Conservation (phyloP, 768 basidiomycete genomes). For the Ephemerocybe angulata region DNA sequence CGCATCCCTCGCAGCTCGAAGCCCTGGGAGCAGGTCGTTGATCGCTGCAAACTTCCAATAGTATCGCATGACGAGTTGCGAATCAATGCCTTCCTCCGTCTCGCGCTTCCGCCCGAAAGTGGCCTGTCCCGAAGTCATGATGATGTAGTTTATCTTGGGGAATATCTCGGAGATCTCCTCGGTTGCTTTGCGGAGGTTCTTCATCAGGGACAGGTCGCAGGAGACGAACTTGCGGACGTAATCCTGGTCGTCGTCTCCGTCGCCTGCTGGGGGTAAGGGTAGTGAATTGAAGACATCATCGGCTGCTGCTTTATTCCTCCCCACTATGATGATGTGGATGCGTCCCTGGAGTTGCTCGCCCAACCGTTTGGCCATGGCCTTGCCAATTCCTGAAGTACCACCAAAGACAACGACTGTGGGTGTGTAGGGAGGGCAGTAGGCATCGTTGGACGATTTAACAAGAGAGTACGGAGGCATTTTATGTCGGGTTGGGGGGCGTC, state of each 20-base stretch:
- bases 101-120: slow-evolving; percentile 22
- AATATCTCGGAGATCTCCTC: slow-evolving; percentile 26
- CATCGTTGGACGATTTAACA: slow-evolving; percentile 21
- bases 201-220: slow-evolving; percentile 39
- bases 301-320: slow-evolving; percentile 37
- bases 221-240: slow-evolving; percentile 33
- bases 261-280: slow-evolving; percentile 20
- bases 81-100: slow-evolving; percentile 41
- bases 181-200: slow-evolving; percentile 31
- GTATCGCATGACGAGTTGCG: slow-evolving; percentile 36
- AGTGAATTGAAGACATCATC: slow-evolving; percentile 30
- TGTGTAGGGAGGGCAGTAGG: slow-evolving; percentile 19
- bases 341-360: slow-evolving; percentile 36
- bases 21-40: slow-evolving; percentile 34
- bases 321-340: slow-evolving; percentile 40
- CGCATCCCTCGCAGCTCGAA: slow-evolving; percentile 30
- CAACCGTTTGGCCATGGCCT: slow-evolving; percentile 32
- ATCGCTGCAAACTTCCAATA: slow-evolving; percentile 39
- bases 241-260: slow-evolving; percentile 7
- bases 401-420: slow-evolving; percentile 27
- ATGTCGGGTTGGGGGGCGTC: no score
- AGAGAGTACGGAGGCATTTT: slow-evolving; percentile 15
- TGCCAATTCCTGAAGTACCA: slow-evolving; percentile 30
- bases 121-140: slow-evolving; percentile 24
- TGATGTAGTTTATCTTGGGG: slow-evolving; percentile 39